Percentiles rank a stretch among this genome's conserved stretches.
Conservation (phyloP, 2,329 filamentous ascomycete species). For the Xylariaceae sp. region DNA sequence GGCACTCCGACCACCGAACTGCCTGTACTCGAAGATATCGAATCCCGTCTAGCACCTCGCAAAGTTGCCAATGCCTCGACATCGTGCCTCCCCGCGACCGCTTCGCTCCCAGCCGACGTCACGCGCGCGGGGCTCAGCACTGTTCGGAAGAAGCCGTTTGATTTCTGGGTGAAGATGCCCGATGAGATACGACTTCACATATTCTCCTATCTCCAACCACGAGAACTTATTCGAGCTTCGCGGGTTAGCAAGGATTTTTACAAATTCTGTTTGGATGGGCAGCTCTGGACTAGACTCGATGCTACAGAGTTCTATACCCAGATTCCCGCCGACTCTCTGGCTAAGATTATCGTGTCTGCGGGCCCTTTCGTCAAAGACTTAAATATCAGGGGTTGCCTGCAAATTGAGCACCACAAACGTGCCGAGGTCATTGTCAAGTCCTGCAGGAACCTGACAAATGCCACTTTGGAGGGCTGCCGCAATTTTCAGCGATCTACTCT, state of each 20-base stretch:
- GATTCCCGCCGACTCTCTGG: slow-evolving; percentile 78
- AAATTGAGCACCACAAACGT: slow-evolving; percentile 77
- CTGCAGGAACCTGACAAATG: slow-evolving; percentile 82
- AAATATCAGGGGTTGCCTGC: slow-evolving; percentile 86
- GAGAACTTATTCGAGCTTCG: slow-evolving; percentile 75
- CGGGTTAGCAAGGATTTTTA: slow-evolving; percentile 75
- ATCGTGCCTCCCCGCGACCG: slow-evolving; percentile 41
- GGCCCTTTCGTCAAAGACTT: slow-evolving; percentile 89
- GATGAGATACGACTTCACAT: slow-evolving; percentile 77
- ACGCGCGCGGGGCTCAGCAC: slow-evolving; percentile 28
- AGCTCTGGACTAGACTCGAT: slow-evolving; percentile 85
- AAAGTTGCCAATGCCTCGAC: slow-evolving; percentile 49
- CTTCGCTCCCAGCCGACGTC: slow-evolving; percentile 61
- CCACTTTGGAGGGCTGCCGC: slow-evolving; percentile 83
- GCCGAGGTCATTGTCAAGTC: slow-evolving; percentile 74
- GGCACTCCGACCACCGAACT: slow-evolving; percentile 37
- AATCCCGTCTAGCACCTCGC: slow-evolving; percentile 46
- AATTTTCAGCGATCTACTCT: slow-evolving; percentile 77
- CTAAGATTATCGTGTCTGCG: slow-evolving; percentile 78
- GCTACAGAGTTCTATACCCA: slow-evolving; percentile 81
- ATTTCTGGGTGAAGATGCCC: slow-evolving; percentile 79
- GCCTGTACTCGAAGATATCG: slow-evolving; percentile 37
- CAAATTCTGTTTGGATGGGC: slow-evolving; percentile 85
- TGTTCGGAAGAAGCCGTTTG: slow-evolving; percentile 38
- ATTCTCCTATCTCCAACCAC: slow-evolving; percentile 70